Evolutionary conservation across 176 grass and related monocot genomes (phyloP), one percentile per base, ranked within the genome.

Genomic region (Oryza meyeriana): DNA sequence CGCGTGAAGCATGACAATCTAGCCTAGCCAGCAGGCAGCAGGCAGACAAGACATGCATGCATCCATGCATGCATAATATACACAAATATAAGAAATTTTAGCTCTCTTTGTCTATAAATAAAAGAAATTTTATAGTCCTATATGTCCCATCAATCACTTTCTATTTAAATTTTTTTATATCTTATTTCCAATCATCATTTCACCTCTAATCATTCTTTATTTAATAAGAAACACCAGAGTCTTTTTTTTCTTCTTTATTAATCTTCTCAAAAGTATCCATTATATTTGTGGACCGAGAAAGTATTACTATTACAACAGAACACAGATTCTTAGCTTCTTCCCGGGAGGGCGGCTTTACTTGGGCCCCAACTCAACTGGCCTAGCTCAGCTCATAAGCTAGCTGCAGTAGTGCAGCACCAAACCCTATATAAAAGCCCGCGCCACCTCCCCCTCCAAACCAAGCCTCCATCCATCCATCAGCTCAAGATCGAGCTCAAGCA

Each of bases 401-500:
- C 39, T 69, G 1, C 72, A 6, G 29, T 57, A 41, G n/a, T 66
- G 69, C 79, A 90, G 32, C 79, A 93, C 93, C 88, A 86, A 93
- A 93, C 88, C 88, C 84, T 95, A 92, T 95, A 93, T 90, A 95
- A 90, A 91, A 83, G 70, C 82, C 81, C 48, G 66, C 69, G 76
- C 78, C 74, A 75, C 77, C 76, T 74, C 71, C 58, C 65, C 62
- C 58, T 66, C 59, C 65, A 81, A 91, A 88, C 75, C 78, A 86
- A 41, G 45, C 66, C 63, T 52, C 33, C 45, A n/a, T 73, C 9
- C 44, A 44, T 42, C 38, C 69, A 83, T 74, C 66, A 45, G 48
- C 8, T 13, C 57, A 24, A 42, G 44, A 17, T 20, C 48, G 8
- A 59, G 55, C 55, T 25, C 55, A 1, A 25, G 55, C 36, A 50